These are phyloP conservation scores for Mycena galericulata DNA, from an alignment of 768 basidiomycete genomes.

Conservation along the genomic window DNA sequence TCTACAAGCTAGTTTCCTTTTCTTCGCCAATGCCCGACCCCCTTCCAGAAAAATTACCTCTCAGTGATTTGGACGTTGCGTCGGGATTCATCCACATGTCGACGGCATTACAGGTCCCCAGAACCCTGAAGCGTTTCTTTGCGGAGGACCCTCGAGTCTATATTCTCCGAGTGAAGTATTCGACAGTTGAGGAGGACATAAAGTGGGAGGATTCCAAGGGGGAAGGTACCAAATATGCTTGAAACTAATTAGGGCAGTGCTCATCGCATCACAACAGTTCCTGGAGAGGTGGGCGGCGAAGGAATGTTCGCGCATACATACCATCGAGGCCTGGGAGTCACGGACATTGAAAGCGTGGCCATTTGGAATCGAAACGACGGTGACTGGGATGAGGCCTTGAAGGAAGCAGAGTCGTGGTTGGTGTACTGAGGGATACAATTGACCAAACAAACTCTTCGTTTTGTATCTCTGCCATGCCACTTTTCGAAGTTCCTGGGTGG, in stretches of 20 bases:
- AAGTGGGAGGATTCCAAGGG: conserved; percentile 63
- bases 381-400: conserved; percentile 47
- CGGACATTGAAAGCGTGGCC: conserved; percentile 57
- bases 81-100: conserved; percentile 69
- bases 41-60: conserved; percentile 59
- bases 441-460: conserved; percentile 12
- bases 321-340: conserved; percentile 57
- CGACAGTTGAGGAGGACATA: conserved; percentile 51
- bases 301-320: conserved; percentile 68
- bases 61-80: conserved; percentile 59
- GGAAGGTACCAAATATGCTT: conserved; percentile 35
- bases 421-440: conserved; percentile 42
- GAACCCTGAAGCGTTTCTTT: conserved; percentile 63
- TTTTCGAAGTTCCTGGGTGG: conserved; percentile 82
- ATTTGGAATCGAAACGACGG: conserved; percentile 42
- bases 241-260: neutral
- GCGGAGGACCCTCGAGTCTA: conserved; percentile 50
- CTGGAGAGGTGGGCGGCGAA: conserved; percentile 57
- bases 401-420: conserved; percentile 43
- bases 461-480: conserved; percentile 48
- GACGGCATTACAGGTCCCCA: conserved; percentile 60
- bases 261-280: conserved; percentile 40
- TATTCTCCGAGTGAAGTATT: conserved; percentile 58
- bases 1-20: conserved; percentile 71
- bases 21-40: conserved; percentile 51